A percentile compares a stretch with the other conserved stretches of the same genome.
These are phyloP conservation scores for Monosporascus cannonballus DNA, from an alignment of 2,329 filamentous ascomycete genomes.

Conservation along the genomic window DNA sequence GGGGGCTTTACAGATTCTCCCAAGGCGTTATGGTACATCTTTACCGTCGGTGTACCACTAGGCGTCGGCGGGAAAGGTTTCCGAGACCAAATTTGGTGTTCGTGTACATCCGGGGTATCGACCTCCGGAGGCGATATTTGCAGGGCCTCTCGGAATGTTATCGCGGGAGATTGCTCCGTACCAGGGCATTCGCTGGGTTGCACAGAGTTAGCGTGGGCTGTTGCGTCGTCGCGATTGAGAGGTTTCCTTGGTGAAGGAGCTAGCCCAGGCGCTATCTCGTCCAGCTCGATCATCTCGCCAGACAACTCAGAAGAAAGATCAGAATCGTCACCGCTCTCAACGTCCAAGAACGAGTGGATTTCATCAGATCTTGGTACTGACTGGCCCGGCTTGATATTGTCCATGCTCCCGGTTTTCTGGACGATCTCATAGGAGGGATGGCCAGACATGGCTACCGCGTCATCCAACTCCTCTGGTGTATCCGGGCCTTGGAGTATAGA, in stretches of 20 bases:
- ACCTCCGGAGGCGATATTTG: slow-evolving; percentile 34
- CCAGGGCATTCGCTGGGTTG: slow-evolving; percentile 8
- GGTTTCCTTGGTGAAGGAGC: slow-evolving; percentile 17
- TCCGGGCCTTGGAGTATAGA: slow-evolving; percentile 49
- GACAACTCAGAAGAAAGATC: slow-evolving; percentile 61
- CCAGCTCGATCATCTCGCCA: slow-evolving; percentile 36
- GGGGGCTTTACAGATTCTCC: slow-evolving; percentile 25
- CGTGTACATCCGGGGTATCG: slow-evolving; percentile 31
- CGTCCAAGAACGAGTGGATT: slow-evolving; percentile 21
- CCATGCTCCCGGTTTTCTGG: slow-evolving; percentile 46
- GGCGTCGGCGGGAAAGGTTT: slow-evolving; percentile 46
- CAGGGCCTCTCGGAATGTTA: slow-evolving; percentile 43
- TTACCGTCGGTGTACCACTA: slow-evolving; percentile 39
- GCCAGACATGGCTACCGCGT: slow-evolving; percentile 22
- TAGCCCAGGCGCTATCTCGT: slow-evolving; percentile 24
- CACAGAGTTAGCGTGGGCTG: slow-evolving; percentile 8
- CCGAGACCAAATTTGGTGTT: slow-evolving; percentile 35
- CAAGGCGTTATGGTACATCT: slow-evolving; percentile 28
- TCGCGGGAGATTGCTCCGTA: slow-evolving; percentile 37
- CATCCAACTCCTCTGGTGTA: slow-evolving; percentile 20
- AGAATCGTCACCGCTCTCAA: slow-evolving; percentile 43
- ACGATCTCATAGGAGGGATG: slow-evolving; percentile 50
- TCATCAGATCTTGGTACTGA: slow-evolving; percentile 17
- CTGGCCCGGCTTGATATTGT: slow-evolving; percentile 33
- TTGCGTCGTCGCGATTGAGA: slow-evolving; percentile 25